Conservation (phyloP, 1,284 basidiomycete species). For the Papiliotrema laurentii region DNA sequence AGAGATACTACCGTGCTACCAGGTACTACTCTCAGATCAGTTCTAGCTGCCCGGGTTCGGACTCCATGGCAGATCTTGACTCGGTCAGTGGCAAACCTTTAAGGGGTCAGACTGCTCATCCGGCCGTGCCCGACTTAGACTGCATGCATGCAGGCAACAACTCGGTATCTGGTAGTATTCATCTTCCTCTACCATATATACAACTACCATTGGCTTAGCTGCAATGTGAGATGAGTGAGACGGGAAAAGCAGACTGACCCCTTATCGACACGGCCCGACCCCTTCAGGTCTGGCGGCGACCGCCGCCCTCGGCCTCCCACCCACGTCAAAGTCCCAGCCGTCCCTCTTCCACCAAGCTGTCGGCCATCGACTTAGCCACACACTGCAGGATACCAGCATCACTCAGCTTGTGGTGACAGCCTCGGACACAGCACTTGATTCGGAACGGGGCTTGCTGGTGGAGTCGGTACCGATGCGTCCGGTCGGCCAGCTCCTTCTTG, state of each 20-base stretch:
- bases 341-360: background rate
- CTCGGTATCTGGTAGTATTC: background rate
- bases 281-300: background rate
- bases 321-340: background rate
- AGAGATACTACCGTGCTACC: too few relatives aligned
- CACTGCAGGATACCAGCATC: background rate
- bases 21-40: too few relatives aligned
- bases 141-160: background rate
- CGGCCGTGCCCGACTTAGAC: background rate
- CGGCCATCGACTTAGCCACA: conserved; percentile 1
- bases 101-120: background rate
- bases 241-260: background rate
- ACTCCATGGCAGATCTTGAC: too few relatives aligned
- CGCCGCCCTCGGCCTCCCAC: too few relatives aligned
- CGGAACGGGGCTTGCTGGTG: conserved; percentile 1
- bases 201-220: background rate
- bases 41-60: too few relatives aligned
- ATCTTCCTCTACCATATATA: background rate
- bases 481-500: too few relatives aligned
- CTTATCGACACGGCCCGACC: background rate
- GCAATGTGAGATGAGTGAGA: background rate
- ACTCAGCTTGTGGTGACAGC: conserved; percentile 4
- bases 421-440: conserved; percentile 2
- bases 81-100: background rate
- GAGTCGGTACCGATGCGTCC: too few relatives aligned